Evolutionary conservation across 169 alveolate species (phyloP), one percentile per base, ranked within the genome.

Genomic region (Cryptosporidium sp.): DNA sequence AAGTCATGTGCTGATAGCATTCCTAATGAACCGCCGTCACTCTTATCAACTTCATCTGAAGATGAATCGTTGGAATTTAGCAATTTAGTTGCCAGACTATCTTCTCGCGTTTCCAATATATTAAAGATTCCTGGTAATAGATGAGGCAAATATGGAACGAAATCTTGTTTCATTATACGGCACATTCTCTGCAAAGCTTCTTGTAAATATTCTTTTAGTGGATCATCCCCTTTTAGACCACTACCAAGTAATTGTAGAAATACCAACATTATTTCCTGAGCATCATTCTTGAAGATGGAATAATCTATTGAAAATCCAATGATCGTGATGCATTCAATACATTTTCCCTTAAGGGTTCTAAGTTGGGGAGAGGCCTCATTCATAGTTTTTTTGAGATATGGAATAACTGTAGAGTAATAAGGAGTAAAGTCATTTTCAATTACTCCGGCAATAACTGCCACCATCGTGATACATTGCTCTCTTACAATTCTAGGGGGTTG

Each of bases 391-490:
- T 95, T 95, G 93, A 95, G 93, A 48, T 94, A 92, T 2, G 98
- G 98, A 51, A 96, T 85, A 14, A 96, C 93, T 3, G 96, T 91
- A 0, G 97, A 70, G 75, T 96, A 96, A 87, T 93, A 96, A 51
- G 93, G 93, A 48, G 92, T 33, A 84, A 96, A 96, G 72, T 95
- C 96, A 71, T 95, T 96, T 87, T 96, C 98, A 58, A 96, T 91
- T 8, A 96, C 98, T 1, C 98, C 98, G 1, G 98, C 98, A 51
- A 93, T 93, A 21, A 96, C 98, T 7, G 98, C 98, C 29, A 95
- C 71, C 70, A 97, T 93, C 1, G 98, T 96, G 7, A 96, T 95
- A 33, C 97, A 96, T 72, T 96, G 98, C 72, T 96, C 97, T 9
- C 97, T 85, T 3, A 95, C 96, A 29, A 92, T 84, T 26, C 93